Conservation (phyloP, 1,284 basidiomycete genomes). For the Melampsora larici-populina region DNA sequence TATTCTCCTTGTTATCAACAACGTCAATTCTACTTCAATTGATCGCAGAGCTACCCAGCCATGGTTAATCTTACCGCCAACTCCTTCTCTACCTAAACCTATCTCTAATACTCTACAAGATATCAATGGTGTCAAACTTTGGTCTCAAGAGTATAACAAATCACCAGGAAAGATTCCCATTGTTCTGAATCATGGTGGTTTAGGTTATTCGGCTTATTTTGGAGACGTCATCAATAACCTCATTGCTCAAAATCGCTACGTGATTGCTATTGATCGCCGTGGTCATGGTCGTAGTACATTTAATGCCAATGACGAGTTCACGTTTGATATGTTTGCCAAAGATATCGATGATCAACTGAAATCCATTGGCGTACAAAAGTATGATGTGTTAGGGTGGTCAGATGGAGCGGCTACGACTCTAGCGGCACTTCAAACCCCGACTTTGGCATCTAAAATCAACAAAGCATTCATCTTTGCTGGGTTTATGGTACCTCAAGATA, state of each 20-base stretch:
- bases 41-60: background rate
- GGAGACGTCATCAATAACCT: background rate
- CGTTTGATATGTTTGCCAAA: background rate
- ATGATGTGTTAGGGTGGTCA: background rate
- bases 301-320: background rate
- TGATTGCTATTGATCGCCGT: background rate
- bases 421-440: background rate
- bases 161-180: background rate
- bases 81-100: background rate
- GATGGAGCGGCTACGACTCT: background rate
- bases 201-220: background rate
- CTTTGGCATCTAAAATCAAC: background rate
- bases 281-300: constrained; percentile 5
- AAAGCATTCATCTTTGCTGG: background rate
- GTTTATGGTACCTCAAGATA: background rate
- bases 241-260: background rate
- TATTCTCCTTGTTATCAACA: background rate
- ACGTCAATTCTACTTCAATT: background rate
- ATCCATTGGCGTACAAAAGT: background rate
- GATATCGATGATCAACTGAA: background rate
- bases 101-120: background rate
- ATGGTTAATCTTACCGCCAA: background rate
- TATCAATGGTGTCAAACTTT: constrained; percentile 9
- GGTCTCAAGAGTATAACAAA: background rate
- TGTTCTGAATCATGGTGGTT: background rate